Base-by-base conservation (phyloP, 2,329 filamentous ascomycete species). In the Xylariaceae sp. region DNA sequence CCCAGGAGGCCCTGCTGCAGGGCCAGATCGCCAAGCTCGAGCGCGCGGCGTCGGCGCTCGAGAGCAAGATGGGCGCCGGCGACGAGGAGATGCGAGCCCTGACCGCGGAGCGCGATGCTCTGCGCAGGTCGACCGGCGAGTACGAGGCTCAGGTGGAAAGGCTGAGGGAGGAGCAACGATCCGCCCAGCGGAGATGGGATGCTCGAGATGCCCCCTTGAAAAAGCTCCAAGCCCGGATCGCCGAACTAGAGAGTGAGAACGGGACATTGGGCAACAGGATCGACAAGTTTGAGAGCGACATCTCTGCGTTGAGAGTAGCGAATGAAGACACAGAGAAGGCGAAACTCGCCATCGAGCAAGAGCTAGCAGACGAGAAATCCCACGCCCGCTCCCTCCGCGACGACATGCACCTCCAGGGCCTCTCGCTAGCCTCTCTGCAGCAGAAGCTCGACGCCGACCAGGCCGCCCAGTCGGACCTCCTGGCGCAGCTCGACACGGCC, bases 181-280 rank as follows among this genome's bases (percentile, higher is more conserved):
- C 44, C 16, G 19, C 35, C 10, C 29, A 39, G 15, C 39, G 33
- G 9, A 40, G 45, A 23, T 37, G 15, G 24, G 35, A 46, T 12
- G 45, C 46, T 5, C 36, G 56, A 13, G 50, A 52, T 33, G 50
- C 55, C 35, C 40, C 50, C 12, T 50, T 46, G 35, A 46, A 47
- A 21, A 49, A 44, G 24, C 47, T 61, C 3, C 45, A 53, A 34
- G 24, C 38, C 11, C 45, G 47, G 24, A 49, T 58, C 34, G 38
- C 49, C 6, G 37, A 26, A 14, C 24, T 26, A 6, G 24, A 26
- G 15, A 14, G 15, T 6, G 24, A 26, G 15, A 26, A 26, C 12
- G 12, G 6, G 24, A 14, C 24, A 6, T 13, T 26, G 7, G 7
- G 52, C 29, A 35, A 42, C 7, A 51, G 46, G 31, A 45, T 59